phyloP scores from a whole-genome alignment of 805 yeast genomes.

The Schwanniomyces sp. region DNA sequence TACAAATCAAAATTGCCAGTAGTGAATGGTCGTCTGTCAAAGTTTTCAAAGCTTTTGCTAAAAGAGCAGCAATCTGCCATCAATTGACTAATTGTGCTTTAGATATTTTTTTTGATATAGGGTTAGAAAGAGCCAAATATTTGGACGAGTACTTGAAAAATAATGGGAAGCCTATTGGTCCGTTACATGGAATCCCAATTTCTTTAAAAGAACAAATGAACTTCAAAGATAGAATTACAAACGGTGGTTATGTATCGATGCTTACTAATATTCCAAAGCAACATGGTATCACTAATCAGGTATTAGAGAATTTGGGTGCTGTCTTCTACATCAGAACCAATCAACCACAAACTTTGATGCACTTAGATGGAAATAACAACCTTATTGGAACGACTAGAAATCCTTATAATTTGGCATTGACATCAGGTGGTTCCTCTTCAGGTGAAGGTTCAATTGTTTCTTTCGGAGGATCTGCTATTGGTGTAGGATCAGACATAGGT shows the following conservation, averaged over 20 bases:
- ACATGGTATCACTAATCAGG: slow-evolving; percentile 30
- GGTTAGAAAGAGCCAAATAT: slow-evolving; percentile 52
- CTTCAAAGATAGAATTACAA: slow-evolving; percentile 33
- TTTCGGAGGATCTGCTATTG: slow-evolving; percentile 41
- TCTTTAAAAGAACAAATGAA: slow-evolving; percentile 55
- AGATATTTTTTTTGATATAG: slow-evolving; percentile 55
- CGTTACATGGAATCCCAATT: slow-evolving; percentile 67
- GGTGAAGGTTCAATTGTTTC: slow-evolving; percentile 46
- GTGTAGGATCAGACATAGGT: slow-evolving; percentile 45
- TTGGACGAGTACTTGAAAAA: slow-evolving; percentile 51
- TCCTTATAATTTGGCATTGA: slow-evolving; percentile 37
- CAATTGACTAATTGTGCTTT: slow-evolving; percentile 46
- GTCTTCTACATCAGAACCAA: slow-evolving; percentile 45
- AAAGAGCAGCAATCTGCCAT: slow-evolving; percentile 41
- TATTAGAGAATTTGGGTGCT: slow-evolving; percentile 41
- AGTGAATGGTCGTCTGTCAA: slow-evolving; percentile 36
- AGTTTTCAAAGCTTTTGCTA: slow-evolving; percentile 42
- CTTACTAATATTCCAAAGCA: slow-evolving; percentile 27
- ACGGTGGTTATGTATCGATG: slow-evolving; percentile 39
- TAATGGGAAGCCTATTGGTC: slow-evolving; percentile 54
- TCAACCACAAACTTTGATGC: slow-evolving; percentile 48
- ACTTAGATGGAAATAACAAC: slow-evolving; percentile 41
- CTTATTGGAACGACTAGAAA: slow-evolving; percentile 36
- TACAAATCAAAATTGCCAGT: slow-evolving; percentile 27
- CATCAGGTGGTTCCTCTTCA: slow-evolving; percentile 45